Evolutionary conservation across 2,329 filamentous ascomycete species (phyloP).

Genomic region (Balansia obtecta): DNA sequence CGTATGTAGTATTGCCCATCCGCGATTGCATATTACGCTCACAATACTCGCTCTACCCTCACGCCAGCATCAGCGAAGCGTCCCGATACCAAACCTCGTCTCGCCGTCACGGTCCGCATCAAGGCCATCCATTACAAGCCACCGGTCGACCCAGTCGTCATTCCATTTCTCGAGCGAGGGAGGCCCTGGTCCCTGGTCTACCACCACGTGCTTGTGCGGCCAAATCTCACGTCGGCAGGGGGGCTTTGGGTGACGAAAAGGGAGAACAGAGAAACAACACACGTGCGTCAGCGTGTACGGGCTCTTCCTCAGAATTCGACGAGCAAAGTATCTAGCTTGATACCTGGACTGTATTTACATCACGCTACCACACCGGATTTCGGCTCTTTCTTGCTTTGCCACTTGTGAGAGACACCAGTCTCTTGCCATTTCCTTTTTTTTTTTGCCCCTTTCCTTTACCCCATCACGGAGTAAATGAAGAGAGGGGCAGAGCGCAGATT

Average conservation of each 20-base stretch:
- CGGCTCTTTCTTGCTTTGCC: not conserved
- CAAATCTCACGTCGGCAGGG: too few relatives aligned
- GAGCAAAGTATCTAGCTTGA: too few relatives aligned
- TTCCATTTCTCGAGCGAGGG: not conserved
- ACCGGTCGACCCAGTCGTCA: not conserved
- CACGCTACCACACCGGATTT: not conserved
- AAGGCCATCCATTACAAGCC: too few relatives aligned
- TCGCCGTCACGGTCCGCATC: not conserved
- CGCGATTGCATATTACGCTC: too few relatives aligned
- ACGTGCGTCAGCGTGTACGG: too few relatives aligned
- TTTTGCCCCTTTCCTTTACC: not conserved
- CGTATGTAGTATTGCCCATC: not conserved
- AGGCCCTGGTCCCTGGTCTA: not conserved
- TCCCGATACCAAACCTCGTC: too few relatives aligned
- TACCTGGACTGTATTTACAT: not conserved
- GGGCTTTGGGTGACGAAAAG: too few relatives aligned
- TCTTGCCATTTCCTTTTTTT: not conserved
- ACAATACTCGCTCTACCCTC: too few relatives aligned
- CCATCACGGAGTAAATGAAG: not conserved
- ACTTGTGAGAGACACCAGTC: not conserved
- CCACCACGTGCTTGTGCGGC: not conserved
- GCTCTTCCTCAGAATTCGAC: too few relatives aligned
- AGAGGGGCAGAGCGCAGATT: not conserved
- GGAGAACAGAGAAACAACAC: too few relatives aligned
- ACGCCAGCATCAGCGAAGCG: not conserved